phyloP scores from a whole-genome alignment of 2,329 filamentous ascomycete species.

The Reticulascus tulasneorum region DNA sequence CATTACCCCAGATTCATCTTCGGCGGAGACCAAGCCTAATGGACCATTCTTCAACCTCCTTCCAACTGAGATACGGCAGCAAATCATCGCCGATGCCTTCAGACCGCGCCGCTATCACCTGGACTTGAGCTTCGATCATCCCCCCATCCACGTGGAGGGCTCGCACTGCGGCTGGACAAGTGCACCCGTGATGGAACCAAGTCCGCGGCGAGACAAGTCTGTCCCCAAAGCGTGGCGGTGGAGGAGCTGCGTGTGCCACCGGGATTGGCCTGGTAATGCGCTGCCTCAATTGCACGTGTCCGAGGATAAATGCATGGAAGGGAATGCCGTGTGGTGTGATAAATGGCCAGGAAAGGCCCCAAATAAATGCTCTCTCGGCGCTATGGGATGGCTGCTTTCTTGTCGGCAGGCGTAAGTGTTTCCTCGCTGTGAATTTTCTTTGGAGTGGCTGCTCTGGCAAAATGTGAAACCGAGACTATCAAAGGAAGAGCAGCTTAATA shows the following conservation, averaged over 20 bases:
- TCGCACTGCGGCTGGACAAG: background rate
- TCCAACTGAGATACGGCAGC: background rate
- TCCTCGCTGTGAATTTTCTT: too few relatives aligned
- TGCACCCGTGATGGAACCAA: too few relatives aligned
- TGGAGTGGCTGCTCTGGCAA: too few relatives aligned
- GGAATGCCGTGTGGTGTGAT: background rate
- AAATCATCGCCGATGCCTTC: background rate
- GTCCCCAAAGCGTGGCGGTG: background rate
- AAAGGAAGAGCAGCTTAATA: too few relatives aligned
- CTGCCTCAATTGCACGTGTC: background rate
- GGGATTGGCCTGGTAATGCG: background rate
- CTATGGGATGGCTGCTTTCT: conserved; percentile 1
- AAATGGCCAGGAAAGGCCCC: background rate
- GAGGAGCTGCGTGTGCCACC: conserved; percentile 1
- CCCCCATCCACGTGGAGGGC: background rate
- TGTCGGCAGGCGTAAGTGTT: conserved; percentile 3
- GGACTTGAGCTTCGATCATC: background rate
- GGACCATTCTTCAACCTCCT: background rate
- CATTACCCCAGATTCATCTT: too few relatives aligned
- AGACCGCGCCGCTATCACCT: background rate
- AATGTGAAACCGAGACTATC: too few relatives aligned
- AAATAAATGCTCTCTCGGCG: background rate
- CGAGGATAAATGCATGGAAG: background rate
- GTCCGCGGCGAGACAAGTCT: too few relatives aligned
- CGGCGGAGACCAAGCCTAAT: too few relatives aligned